Conservation (phyloP, 2,329 filamentous ascomycete species). For the Claviceps sp. region DNA sequence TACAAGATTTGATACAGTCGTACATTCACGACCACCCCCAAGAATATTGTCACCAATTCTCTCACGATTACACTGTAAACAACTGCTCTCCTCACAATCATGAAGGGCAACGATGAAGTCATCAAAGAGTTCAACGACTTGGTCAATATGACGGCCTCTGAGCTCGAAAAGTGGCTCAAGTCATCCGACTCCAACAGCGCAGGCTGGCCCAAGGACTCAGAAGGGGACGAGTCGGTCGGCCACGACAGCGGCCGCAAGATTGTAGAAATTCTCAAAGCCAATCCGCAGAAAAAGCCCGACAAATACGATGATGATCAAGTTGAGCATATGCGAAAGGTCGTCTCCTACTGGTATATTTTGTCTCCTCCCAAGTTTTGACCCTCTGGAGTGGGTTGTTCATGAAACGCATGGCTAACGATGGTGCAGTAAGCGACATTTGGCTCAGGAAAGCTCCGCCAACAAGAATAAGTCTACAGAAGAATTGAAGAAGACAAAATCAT, state of each 20-base stretch:
- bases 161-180: constrained; percentile 49
- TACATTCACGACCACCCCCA: too few species aligned
- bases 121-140: constrained; percentile 49
- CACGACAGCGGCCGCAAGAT: constrained; percentile 52
- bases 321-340: constrained; percentile 48
- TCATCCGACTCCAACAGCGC: constrained; percentile 42
- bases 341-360: constrained; percentile 39
- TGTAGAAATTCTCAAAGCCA: constrained; percentile 47
- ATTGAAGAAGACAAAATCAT: constrained; percentile 36
- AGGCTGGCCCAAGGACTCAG: constrained; percentile 46
- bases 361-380: not conserved
- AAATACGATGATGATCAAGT: constrained; percentile 43
- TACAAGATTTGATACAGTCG: too few species aligned
- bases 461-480: constrained; percentile 33
- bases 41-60: too few species aligned
- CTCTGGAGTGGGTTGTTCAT: too few species aligned
- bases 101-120: constrained; percentile 16
- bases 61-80: not conserved
- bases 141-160: constrained; percentile 50
- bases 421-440: constrained; percentile 45
- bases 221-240: constrained; percentile 46
- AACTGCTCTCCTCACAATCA: constrained; percentile 5
- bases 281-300: constrained; percentile 41
- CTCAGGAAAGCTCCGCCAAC: constrained; percentile 47
- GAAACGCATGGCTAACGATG: not conserved